phyloP scores from a whole-genome alignment of 352 stramenopile genomes.

The Globisporangium radiosum region DNA sequence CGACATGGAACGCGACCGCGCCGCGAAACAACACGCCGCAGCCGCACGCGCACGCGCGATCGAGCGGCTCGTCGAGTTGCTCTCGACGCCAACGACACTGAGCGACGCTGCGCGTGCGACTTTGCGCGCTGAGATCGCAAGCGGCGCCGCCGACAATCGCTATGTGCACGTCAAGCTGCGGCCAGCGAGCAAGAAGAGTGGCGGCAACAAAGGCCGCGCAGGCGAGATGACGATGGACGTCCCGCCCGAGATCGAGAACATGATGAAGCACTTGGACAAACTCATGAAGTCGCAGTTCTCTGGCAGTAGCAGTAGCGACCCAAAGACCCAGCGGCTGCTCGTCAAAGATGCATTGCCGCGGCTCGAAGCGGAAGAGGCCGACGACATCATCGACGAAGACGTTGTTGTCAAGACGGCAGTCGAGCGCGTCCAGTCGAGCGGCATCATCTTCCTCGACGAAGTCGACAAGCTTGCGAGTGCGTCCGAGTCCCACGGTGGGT shows the following conservation, averaged over 20 bases:
- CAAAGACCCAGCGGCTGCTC: slow-evolving; percentile 53
- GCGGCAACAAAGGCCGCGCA: slow-evolving; percentile 12
- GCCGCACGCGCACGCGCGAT: slow-evolving; percentile 88
- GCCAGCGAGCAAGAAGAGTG: slow-evolving; percentile 24
- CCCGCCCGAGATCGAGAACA: slow-evolving; percentile 71
- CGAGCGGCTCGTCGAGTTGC: slow-evolving; percentile 81
- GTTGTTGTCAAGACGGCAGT: slow-evolving; percentile 67
- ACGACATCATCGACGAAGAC: slow-evolving; percentile 69
- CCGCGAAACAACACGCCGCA: slow-evolving; percentile 79
- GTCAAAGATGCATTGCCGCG: slow-evolving; percentile 66
- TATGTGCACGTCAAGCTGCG: slow-evolving; percentile 56
- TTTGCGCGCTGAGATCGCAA: slow-evolving; percentile 55
- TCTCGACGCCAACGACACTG: slow-evolving; percentile 29
- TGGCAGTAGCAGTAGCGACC: slow-evolving; percentile 10
- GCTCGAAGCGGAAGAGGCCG: slow-evolving; percentile 69
- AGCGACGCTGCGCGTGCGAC: slow-evolving; percentile 37
- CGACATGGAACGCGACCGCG: slow-evolving; percentile 76
- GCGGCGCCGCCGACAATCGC: slow-evolving; percentile 39
- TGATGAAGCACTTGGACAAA: slow-evolving; percentile 71
- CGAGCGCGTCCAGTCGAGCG: slow-evolving; percentile 93
- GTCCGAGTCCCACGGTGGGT: slow-evolving; percentile 81
- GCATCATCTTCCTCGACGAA: slow-evolving; percentile 99
- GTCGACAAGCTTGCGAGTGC: slow-evolving; percentile 97
- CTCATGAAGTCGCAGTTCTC: slow-evolving; percentile 53
- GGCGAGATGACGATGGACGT: slow-evolving; percentile 81